Evolutionary conservation across 768 basidiomycete genomes (phyloP), one percentile per base, ranked within the genome.

Genomic region (Mycena albidolilacea): DNA sequence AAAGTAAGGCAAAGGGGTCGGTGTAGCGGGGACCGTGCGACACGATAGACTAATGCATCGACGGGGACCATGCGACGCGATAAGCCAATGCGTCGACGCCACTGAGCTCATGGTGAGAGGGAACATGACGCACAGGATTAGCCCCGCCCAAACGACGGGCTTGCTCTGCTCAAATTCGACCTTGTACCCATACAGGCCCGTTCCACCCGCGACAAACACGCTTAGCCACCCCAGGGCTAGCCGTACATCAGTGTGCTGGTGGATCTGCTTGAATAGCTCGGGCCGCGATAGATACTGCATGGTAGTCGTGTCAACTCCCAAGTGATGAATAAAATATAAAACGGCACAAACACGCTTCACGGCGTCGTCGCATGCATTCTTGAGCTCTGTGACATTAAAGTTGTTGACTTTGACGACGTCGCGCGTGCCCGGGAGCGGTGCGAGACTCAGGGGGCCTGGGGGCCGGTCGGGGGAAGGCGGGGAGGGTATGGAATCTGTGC

Each of bases 91-190:
- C 5, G 41, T 14, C 46, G 7, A 52, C 50, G 50, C 50, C 50
- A 52, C 50, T 52, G 50, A 52, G 8, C n/a, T 44, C 64, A 55
- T 69, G 48, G 72, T 59, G 64, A 62, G 68, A 64, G 55, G 39
- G 59, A 12, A 43, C 11, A 61, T 43, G 39, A 89, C 95, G 79
- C 82, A 94, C 95, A 91, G 70, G 67, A 92, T 89, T 77, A 98
- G 88, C 2, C 96, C 96, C 10, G 87, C 86, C 87, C 91, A 92
- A 21, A 97, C 90, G 41, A 90, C 90, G 12, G 90, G 88, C 83
- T 98, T 97, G 72, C 93, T 91, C 80, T 92, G 89, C 81, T 97
- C 95, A 80, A 97, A 99, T n/a, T 94, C 93, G 57, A 92, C 84
- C 78, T 93, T 92, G 82, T 92, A 96, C 43, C 95, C 95, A 78